phyloP scores from a whole-genome alignment of 2,329 filamentous ascomycete species.

The Aspergillus sergii region DNA sequence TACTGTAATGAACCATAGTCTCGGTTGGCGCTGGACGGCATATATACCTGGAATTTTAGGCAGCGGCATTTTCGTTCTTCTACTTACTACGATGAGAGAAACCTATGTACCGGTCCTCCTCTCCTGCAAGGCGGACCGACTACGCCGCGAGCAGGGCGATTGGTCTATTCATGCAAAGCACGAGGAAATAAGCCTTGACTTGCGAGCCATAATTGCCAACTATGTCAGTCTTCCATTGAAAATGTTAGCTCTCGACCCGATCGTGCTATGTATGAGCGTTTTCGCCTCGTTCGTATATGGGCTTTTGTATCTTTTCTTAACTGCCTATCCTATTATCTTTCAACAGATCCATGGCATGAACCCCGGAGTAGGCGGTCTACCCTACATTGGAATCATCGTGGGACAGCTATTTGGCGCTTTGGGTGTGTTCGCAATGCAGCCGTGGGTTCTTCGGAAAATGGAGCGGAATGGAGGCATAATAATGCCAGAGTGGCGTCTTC shows the following conservation, averaged over 20 bases:
- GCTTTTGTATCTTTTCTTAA: conserved; percentile 33
- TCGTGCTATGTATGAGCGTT: conserved; percentile 37
- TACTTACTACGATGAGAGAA: conserved; percentile 34
- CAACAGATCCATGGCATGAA: conserved; percentile 66
- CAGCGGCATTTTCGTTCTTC: conserved; percentile 18
- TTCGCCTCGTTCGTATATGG: conserved; percentile 38
- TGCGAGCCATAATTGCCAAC: conserved; percentile 38
- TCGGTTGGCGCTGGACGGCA: conserved; percentile 46
- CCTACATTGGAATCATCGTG: conserved; percentile 80
- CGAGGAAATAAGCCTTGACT: conserved; percentile 30
- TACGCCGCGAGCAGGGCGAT: conserved; percentile 40
- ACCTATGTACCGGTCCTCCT: conserved; percentile 40
- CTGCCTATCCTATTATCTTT: conserved; percentile 39
- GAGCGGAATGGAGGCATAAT: conserved; percentile 66
- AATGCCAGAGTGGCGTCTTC: conserved; percentile 60
- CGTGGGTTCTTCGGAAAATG: conserved; percentile 53
- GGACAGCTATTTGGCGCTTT: conserved; percentile 69
- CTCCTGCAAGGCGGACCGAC: conserved; percentile 32
- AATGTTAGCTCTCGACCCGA: conserved; percentile 40
- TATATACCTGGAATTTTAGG: conserved; percentile 44
- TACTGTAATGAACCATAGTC: conserved; percentile 28
- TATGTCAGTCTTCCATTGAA: conserved; percentile 32
- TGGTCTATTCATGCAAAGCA: conserved; percentile 36
- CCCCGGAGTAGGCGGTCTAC: conserved; percentile 71
- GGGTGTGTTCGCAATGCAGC: conserved; percentile 57